These are phyloP conservation scores for Aspergillus phoenicis DNA, from an alignment of 2,329 filamentous ascomycete species.

Conservation along the genomic window DNA sequence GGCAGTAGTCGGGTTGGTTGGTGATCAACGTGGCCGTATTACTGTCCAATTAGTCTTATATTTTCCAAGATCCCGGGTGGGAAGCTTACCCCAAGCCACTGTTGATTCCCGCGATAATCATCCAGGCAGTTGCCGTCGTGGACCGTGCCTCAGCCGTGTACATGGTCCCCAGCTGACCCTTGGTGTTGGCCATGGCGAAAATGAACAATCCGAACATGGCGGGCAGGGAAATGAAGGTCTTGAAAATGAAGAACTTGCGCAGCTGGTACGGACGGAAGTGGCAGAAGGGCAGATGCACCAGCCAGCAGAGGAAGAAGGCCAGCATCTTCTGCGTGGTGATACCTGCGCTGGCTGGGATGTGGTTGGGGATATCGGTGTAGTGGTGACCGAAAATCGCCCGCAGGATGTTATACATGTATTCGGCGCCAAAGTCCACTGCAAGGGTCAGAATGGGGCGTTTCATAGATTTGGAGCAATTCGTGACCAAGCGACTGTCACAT, in stretches of 20 bases:
- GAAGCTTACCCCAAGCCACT: slow-evolving; percentile 36
- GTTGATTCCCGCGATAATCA: slow-evolving; percentile 46
- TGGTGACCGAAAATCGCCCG: slow-evolving; percentile 37
- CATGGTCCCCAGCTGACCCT: slow-evolving; percentile 35
- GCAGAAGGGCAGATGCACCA: slow-evolving; percentile 46
- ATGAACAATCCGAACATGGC: slow-evolving; percentile 44
- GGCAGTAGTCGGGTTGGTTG: slow-evolving; percentile 50
- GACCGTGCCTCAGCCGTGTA: slow-evolving; percentile 20
- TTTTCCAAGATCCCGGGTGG: neutral
- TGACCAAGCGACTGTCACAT: slow-evolving; percentile 9
- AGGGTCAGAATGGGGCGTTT: slow-evolving; percentile 3
- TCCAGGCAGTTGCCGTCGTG: slow-evolving; percentile 30
- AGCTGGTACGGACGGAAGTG: slow-evolving; percentile 50
- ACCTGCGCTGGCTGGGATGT: slow-evolving; percentile 27
- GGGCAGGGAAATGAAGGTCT: slow-evolving; percentile 43
- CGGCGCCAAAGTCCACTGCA: slow-evolving; percentile 16
- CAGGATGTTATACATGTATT: slow-evolving; percentile 27
- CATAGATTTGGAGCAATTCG: neutral
- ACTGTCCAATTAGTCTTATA: neutral
- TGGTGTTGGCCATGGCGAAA: slow-evolving; percentile 45
- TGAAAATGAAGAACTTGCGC: slow-evolving; percentile 50
- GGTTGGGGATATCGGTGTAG: slow-evolving; percentile 32
- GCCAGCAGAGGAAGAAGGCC: slow-evolving; percentile 44
- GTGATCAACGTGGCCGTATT: slow-evolving; percentile 44
- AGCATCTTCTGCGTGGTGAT: slow-evolving; percentile 41